Percentiles rank a stretch among this genome's conserved stretches.
Conservation (phyloP, 1,284 basidiomycete genomes). For the Puccinia brachypodii region DNA sequence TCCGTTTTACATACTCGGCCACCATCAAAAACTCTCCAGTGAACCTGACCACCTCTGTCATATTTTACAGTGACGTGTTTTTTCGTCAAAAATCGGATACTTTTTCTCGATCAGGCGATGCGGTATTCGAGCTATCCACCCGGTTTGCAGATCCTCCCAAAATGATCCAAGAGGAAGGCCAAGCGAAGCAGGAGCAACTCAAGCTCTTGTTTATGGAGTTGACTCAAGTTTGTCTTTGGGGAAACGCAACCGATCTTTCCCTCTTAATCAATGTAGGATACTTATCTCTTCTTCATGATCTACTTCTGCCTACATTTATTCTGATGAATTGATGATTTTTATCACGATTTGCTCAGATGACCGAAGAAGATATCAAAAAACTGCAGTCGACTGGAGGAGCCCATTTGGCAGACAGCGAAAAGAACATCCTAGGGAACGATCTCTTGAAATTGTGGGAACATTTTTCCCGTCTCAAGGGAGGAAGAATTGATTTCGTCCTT, state of each 20-base stretch:
- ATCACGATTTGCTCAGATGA: constrained; percentile 65
- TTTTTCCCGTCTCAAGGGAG: constrained; percentile 70
- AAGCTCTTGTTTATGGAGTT: constrained; percentile 90
- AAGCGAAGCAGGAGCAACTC: constrained; percentile 71
- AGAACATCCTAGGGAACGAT: constrained; percentile 89
- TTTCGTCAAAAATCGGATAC: constrained; percentile 74
- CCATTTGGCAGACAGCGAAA: constrained; percentile 89
- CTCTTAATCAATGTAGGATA: constrained; percentile 74
- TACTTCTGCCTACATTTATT: not conserved
- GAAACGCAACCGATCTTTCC: constrained; percentile 94
- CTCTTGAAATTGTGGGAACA: constrained; percentile 77
- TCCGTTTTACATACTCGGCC: constrained; percentile 62
- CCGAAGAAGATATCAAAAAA: constrained; percentile 95
- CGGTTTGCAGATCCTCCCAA: constrained; percentile 85
- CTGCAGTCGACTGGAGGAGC: constrained; percentile 97
- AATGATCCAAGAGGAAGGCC: constrained; percentile 64
- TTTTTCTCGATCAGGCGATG: constrained; percentile 85
- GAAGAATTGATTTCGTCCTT: constrained; percentile 77
- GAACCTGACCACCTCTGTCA: constrained; percentile 49
- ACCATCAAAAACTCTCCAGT: not conserved
- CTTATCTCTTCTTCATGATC: not conserved
- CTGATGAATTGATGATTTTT: not conserved
- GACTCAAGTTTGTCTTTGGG: constrained; percentile 94
- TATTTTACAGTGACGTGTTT: constrained; percentile 55
- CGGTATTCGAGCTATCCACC: constrained; percentile 91